Percentiles rank a stretch among this genome's conserved stretches.
Evolutionary conservation across 2,329 filamentous ascomycete genomes (phyloP).

Genomic region (Cryphonectria carpinicola): DNA sequence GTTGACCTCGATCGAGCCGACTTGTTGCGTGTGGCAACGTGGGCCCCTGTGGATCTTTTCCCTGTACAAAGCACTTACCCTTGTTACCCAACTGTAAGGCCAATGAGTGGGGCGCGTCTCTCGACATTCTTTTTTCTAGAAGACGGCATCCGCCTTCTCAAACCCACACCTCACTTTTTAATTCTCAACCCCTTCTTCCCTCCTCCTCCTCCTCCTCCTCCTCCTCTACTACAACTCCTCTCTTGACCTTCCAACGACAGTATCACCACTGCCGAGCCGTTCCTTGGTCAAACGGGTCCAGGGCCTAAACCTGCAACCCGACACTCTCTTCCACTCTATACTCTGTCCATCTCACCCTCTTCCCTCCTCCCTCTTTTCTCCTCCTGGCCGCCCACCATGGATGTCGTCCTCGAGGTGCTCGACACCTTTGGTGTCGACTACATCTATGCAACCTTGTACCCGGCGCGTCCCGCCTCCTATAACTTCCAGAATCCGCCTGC

Average conservation of each 20-base stretch:
- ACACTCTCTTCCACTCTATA: background rate
- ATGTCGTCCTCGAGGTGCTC: constrained; percentile 84
- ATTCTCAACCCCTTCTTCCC: background rate
- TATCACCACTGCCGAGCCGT: background rate
- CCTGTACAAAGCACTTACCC: background rate
- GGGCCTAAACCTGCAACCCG: background rate
- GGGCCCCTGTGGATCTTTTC: constrained; percentile 1
- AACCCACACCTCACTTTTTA: background rate
- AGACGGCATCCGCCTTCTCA: constrained; percentile 11
- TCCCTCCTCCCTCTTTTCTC: background rate
- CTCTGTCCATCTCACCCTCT: background rate
- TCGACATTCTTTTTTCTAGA: constrained; percentile 25
- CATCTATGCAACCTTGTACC: constrained; percentile 73
- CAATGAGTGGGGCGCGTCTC: background rate
- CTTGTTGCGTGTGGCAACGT: constrained; percentile 8
- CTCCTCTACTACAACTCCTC: too few species aligned
- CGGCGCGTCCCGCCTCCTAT: constrained; percentile 58
- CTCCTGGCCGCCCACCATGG: constrained; percentile 64
- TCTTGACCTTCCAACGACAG: background rate
- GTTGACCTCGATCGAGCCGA: background rate
- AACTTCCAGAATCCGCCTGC: constrained; percentile 54
- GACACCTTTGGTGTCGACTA: constrained; percentile 84
- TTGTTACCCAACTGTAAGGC: background rate
- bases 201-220: background rate
- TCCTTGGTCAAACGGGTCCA: background rate